Conservation (phyloP, 805 yeast species). For the Metschnikowia borealis region DNA sequence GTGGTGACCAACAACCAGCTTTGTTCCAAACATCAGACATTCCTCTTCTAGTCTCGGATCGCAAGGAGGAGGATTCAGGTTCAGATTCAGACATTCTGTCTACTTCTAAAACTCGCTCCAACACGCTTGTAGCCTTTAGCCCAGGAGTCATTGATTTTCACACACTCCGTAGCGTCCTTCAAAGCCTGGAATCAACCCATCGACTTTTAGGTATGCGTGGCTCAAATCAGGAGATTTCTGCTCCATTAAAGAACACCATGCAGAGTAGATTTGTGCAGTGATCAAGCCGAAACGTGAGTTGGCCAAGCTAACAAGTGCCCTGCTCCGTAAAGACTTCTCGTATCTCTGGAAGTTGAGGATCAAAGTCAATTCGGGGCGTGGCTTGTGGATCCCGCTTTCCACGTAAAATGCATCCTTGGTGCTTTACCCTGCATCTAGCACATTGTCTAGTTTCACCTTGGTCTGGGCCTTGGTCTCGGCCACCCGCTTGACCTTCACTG, state of each 20-base stretch:
- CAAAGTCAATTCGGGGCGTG: conserved; percentile 49
- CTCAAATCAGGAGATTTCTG: conserved; percentile 42
- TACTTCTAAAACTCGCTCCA: conserved; percentile 31
- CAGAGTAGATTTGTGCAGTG: conserved; percentile 59
- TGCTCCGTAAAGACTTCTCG: conserved; percentile 60
- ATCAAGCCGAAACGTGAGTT: conserved; percentile 66
- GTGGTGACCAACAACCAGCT: background rate
- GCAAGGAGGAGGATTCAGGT: conserved; percentile 24
- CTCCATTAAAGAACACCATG: conserved; percentile 58
- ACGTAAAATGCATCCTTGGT: conserved; percentile 24
- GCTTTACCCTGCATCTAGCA: conserved; percentile 29
- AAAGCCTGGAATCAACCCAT: conserved; percentile 62
- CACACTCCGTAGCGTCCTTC: conserved; percentile 80
- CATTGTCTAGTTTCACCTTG: conserved; percentile 30
- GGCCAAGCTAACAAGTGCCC: conserved; percentile 59
- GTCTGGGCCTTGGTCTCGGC: conserved; percentile 62
- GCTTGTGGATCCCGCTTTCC: conserved; percentile 36
- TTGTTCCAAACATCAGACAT: conserved; percentile 19
- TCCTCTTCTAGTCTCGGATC: conserved; percentile 32
- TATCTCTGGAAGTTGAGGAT: conserved; percentile 64
- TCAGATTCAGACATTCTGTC: conserved; percentile 26
- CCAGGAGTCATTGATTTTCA: conserved; percentile 80
- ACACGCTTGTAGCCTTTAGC: conserved; percentile 90
- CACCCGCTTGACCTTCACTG: conserved; percentile 39
- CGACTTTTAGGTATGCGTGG: conserved; percentile 41